Evolutionary conservation across 2,329 filamentous ascomycete species (phyloP).

Genomic region (Tolypocladium amazonense): DNA sequence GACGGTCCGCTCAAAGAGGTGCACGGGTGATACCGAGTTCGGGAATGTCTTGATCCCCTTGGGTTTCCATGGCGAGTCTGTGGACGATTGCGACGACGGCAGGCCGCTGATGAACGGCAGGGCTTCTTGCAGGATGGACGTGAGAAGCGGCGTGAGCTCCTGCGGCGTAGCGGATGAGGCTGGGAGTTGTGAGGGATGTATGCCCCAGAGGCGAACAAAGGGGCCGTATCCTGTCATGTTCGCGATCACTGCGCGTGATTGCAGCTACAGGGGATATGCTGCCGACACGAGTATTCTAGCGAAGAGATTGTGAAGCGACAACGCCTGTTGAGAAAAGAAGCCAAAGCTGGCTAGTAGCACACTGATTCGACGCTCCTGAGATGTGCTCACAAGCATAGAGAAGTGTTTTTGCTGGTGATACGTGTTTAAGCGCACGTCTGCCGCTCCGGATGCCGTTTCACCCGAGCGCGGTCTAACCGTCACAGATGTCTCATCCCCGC

Average conservation of each 20-base stretch:
- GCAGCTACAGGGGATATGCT: not conserved
- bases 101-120: slow-evolving; percentile 46
- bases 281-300: not conserved
- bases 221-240: slow-evolving; percentile 24
- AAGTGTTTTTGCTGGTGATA: not conserved
- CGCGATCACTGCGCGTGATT: not conserved
- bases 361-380: not conserved
- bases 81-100: slow-evolving; percentile 23
- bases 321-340: not conserved
- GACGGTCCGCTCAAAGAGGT: slow-evolving; percentile 42
- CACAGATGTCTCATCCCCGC: not conserved
- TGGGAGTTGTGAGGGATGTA: slow-evolving; percentile 37
- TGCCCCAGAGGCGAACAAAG: slow-evolving; percentile 42
- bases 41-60: slow-evolving; percentile 38
- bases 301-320: not conserved
- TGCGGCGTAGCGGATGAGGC: slow-evolving; percentile 23
- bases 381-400: not conserved
- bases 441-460: not conserved
- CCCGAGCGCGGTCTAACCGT: not conserved
- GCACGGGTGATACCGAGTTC: slow-evolving; percentile 38
- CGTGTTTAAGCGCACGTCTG: not conserved
- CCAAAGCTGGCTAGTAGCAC: not conserved
- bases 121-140: slow-evolving; percentile 44
- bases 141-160: slow-evolving; percentile 40
- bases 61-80: slow-evolving; percentile 32